phyloP scores from a whole-genome alignment of 2,329 filamentous ascomycete genomes.

The Venturia pyrina region DNA sequence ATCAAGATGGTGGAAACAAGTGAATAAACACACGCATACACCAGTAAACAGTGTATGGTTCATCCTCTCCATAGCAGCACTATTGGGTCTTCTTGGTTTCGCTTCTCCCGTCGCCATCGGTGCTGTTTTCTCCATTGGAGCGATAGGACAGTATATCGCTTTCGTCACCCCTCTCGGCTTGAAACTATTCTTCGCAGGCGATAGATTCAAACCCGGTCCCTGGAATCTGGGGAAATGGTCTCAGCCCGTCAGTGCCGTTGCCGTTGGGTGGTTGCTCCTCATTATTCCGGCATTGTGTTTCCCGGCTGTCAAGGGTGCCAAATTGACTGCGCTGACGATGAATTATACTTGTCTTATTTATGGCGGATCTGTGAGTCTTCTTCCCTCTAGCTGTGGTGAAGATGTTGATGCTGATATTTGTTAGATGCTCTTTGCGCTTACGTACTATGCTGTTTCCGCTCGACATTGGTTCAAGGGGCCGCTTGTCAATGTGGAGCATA shows the following conservation, averaged over 20 bases:
- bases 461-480: constrained; percentile 62
- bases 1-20: constrained; percentile 39
- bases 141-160: constrained; percentile 44
- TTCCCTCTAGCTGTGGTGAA: neutral
- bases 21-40: constrained; percentile 39
- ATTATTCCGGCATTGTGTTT: constrained; percentile 62
- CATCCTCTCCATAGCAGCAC: constrained; percentile 25
- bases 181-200: constrained; percentile 52
- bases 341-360: constrained; percentile 62
- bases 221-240: constrained; percentile 14
- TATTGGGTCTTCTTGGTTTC: constrained; percentile 23
- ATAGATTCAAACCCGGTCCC: constrained; percentile 25
- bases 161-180: constrained; percentile 53
- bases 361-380: constrained; percentile 34
- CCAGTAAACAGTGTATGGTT: constrained; percentile 47
- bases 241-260: constrained; percentile 13
- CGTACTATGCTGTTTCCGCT: constrained; percentile 56
- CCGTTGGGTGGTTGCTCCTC: constrained; percentile 45
- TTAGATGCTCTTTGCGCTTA: constrained; percentile 45
- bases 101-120: constrained; percentile 33
- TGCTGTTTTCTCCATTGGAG: constrained; percentile 45
- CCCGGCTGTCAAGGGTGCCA: constrained; percentile 44
- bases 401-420: neutral
- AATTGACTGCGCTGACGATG: constrained; percentile 48
- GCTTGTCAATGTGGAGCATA: constrained; percentile 54